Percentiles rank a stretch among this genome's conserved stretches.
phyloP scores from a whole-genome alignment of 805 yeast genomes.

The Starmerella riodocensis region DNA sequence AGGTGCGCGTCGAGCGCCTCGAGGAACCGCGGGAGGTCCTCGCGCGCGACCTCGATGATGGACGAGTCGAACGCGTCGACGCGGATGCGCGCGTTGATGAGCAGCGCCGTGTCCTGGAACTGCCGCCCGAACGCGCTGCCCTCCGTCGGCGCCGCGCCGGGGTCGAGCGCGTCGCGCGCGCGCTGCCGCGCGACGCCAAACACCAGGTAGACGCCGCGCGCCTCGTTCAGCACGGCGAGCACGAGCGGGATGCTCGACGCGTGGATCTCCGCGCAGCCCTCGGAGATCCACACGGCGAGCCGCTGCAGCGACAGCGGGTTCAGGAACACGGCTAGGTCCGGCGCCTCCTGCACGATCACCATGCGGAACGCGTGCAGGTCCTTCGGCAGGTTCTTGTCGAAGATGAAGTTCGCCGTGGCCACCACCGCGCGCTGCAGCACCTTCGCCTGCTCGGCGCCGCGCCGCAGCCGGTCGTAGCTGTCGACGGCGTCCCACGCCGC shows the following conservation, averaged over 20 bases:
- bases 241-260: constrained; percentile 60
- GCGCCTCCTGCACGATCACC: constrained; percentile 81
- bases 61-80: constrained; percentile 93
- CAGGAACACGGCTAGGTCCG: constrained; percentile 59
- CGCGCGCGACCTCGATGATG: constrained; percentile 76
- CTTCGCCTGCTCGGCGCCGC: constrained; percentile 79
- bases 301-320: constrained; percentile 79
- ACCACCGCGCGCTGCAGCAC: constrained; percentile 69
- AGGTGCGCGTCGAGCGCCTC: constrained; percentile 49
- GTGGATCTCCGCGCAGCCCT: constrained; percentile 73
- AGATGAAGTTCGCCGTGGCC: constrained; percentile 74
- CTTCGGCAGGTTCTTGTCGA: constrained; percentile 70
- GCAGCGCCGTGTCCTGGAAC: constrained; percentile 73
- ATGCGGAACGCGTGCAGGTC: constrained; percentile 68
- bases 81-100: constrained; percentile 75
- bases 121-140: constrained; percentile 75
- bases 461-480: constrained; percentile 38
- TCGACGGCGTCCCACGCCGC: constrained; percentile 52
- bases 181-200: constrained; percentile 80
- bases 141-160: constrained; percentile 18
- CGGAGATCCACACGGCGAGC: constrained; percentile 82
- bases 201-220: constrained; percentile 66
- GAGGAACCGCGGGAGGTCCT: constrained; percentile 75
- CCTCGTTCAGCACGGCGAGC: constrained; percentile 64
- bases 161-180: constrained; percentile 33